Evolutionary conservation across 1,284 basidiomycete species (phyloP).

Genomic region (Tilletia setariae): DNA sequence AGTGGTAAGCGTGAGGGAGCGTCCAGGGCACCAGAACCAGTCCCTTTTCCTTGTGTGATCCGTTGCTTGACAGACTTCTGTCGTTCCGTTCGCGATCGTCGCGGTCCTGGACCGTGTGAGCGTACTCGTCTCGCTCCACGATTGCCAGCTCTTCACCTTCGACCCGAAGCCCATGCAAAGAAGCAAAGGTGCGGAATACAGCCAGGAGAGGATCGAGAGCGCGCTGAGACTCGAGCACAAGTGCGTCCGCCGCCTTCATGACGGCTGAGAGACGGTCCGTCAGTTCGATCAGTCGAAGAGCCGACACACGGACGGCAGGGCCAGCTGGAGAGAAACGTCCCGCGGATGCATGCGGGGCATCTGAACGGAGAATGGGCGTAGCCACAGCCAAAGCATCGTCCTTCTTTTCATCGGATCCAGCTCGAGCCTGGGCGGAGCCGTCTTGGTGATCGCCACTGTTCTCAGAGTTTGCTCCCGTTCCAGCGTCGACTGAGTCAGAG

Average conservation of each 20-base stretch:
- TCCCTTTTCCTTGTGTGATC: neutral
- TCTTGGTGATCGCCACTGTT: neutral
- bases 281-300: conserved; percentile 62
- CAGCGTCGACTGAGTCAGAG: neutral
- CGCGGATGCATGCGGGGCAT: conserved; percentile 22
- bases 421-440: neutral
- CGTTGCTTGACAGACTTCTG: neutral
- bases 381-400: neutral
- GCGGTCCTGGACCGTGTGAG: conserved; percentile 67
- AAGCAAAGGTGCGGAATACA: conserved; percentile 76
- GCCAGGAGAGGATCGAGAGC: conserved; percentile 72
- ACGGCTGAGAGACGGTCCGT: conserved; percentile 81
- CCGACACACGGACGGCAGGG: conserved; percentile 34
- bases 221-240: conserved; percentile 62
- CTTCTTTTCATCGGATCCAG: conserved; percentile 1
- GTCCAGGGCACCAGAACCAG: conserved; percentile 81
- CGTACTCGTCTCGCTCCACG: conserved; percentile 70
- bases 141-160: conserved; percentile 62
- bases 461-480: neutral
- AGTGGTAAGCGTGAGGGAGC: conserved; percentile 28
- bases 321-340: conserved; percentile 19
- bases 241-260: conserved; percentile 70
- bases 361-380: conserved; percentile 30
- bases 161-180: conserved; percentile 68
- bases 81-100: conserved; percentile 65